Conservation (phyloP, 2,329 filamentous ascomycete species). For the Arthrobotrys megalospora region DNA sequence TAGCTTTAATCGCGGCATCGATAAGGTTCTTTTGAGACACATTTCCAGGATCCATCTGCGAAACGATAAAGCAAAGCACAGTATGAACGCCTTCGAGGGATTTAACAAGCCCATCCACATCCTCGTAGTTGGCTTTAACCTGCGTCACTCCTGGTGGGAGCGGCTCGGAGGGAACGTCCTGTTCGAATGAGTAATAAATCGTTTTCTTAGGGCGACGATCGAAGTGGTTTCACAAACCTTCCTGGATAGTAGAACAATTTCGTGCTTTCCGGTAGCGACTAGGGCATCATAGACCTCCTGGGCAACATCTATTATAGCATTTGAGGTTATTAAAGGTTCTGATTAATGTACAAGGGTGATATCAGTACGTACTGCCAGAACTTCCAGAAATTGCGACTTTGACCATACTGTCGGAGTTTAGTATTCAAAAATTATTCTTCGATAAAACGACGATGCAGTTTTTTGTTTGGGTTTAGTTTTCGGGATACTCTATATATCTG, state of each 20-base stretch:
- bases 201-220: neutral
- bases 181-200: slow-evolving; percentile 30
- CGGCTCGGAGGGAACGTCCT: slow-evolving; percentile 63
- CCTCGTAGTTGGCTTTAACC: slow-evolving; percentile 69
- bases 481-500: neutral
- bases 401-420: slow-evolving; percentile 67
- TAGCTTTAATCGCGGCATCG: slow-evolving; percentile 67
- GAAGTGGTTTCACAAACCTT: slow-evolving; percentile 65
- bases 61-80: slow-evolving; percentile 71
- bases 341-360: neutral
- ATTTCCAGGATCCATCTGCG: slow-evolving; percentile 18
- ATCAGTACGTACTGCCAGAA: slow-evolving; percentile 67
- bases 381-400: slow-evolving; percentile 70
- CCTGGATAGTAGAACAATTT: slow-evolving; percentile 72
- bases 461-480: neutral
- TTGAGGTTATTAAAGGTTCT: too few relatives aligned
- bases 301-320: slow-evolving; percentile 69
- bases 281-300: slow-evolving; percentile 72
- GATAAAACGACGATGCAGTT: too few relatives aligned
- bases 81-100: slow-evolving; percentile 71
- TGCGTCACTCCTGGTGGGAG: slow-evolving; percentile 66
- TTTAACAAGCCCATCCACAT: slow-evolving; percentile 67
- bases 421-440: neutral
- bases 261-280: slow-evolving; percentile 70
- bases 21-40: slow-evolving; percentile 66